Percentiles rank a stretch among this genome's conserved stretches.
Evolutionary conservation across 176 grass and related monocot genomes (phyloP).

Genomic region (Hsuehochloa calcarea): DNA sequence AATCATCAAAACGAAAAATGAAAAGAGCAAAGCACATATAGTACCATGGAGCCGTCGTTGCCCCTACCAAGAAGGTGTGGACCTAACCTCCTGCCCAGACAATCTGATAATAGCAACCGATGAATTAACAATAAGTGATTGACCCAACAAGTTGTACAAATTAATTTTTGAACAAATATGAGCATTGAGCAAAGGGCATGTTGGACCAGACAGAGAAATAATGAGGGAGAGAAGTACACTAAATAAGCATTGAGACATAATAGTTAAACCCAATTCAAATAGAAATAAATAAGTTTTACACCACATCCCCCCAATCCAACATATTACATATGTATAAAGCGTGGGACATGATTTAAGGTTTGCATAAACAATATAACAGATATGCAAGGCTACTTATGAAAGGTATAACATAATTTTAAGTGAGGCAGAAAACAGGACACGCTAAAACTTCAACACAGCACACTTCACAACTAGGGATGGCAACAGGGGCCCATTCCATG

Average conservation of each 20-base stretch:
- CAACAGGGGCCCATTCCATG: too few species aligned
- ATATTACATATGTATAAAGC: neutral
- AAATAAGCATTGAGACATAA: neutral
- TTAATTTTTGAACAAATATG: neutral
- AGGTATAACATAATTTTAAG: neutral
- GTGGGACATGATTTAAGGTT: neutral
- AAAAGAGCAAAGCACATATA: conserved; percentile 15
- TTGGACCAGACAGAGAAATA: neutral
- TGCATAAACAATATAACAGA: neutral
- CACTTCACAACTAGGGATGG: neutral
- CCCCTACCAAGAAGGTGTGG: conserved; percentile 82
- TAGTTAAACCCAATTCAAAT: neutral
- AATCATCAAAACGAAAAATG: neutral
- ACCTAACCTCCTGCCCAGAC: conserved; percentile 82
- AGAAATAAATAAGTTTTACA: neutral
- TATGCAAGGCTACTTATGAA: neutral
- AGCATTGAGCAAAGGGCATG: conserved; percentile 10
- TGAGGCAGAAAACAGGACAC: neutral
- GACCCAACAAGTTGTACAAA: neutral
- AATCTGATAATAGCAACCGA: conserved; percentile 62
- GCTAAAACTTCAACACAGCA: neutral
- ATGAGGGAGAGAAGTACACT: neutral
- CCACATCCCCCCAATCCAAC: neutral
- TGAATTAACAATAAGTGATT: conserved; percentile 29
- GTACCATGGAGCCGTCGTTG: conserved; percentile 78